Percentiles rank a stretch among this genome's conserved stretches.
Evolutionary conservation across 257 asterid genomes (phyloP).

Genomic region (Solanum raphanifolium): DNA sequence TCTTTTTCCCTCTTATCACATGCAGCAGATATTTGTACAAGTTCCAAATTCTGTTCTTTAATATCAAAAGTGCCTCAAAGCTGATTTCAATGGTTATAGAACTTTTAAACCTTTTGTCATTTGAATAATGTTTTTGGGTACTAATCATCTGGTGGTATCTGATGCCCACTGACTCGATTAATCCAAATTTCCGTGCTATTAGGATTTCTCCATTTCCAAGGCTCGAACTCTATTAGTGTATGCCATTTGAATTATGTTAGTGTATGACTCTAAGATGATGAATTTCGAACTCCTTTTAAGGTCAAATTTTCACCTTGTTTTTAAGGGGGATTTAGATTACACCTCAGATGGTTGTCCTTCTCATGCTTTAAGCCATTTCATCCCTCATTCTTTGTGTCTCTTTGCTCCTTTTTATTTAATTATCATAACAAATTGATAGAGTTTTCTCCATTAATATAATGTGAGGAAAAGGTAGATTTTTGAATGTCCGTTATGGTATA

Average conservation of each 20-base stretch:
- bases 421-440: background rate
- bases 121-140: background rate
- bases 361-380: background rate
- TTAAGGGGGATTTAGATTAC: background rate
- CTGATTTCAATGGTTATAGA: background rate
- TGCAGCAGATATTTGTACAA: background rate
- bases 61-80: background rate
- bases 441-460: background rate
- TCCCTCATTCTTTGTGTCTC: background rate
- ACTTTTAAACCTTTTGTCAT: background rate
- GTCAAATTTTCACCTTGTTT: background rate
- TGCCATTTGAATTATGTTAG: background rate
- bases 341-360: background rate
- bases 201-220: background rate
- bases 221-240: background rate
- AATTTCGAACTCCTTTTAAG: background rate
- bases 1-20: background rate
- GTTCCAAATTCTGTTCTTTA: background rate
- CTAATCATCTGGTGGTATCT: background rate
- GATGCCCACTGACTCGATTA: background rate
- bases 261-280: background rate
- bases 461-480: background rate
- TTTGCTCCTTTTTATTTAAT: background rate
- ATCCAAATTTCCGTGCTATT: background rate
- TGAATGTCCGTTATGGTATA: too few species aligned